Base-by-base conservation (phyloP, 768 basidiomycete species). In the Mycena sanguinolenta region DNA sequence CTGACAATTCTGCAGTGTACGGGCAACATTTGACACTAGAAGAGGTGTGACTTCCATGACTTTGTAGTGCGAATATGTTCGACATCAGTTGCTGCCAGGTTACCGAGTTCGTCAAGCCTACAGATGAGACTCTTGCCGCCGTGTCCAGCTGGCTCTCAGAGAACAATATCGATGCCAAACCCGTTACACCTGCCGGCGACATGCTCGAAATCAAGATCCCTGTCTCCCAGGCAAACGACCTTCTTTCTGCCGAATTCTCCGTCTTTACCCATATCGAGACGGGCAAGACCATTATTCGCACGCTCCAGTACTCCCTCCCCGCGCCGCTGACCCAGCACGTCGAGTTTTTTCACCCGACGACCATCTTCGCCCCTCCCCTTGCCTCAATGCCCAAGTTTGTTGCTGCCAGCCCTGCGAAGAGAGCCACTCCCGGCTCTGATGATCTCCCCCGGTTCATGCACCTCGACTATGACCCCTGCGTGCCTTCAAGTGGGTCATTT, bases 81-180 rank as follows among this genome's bases (percentile, higher is more conserved):
- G 32, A 44, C 36, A 2, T 54, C 36, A 23, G 42, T 58, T 64
- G 34, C 52, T 42, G 32, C 19, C 57, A 84, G 30, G 82, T 84
- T n/a, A 79, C 81, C 27, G 76, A 73, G 12, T 79, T 84, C 28
- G 77, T 82, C 59, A 78, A 79, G 12, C 84, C 84, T 0, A 79
- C 78, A 39, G 71, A 78, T 2, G 78, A 81, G 34, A 75, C 82
- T 7, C 67, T 81, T 7, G 66, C 75, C 5, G 64, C 81, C 34
- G 81, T 84, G 25, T 72, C 77, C 30, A 71, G 73, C 12, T 85
- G 84, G 84, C 79, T 85, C 34, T 58, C 65, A 17, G 71, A 75
- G 46, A 79, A 84, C 57, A 81, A 74, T 21, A 72, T 85, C 28
- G 72, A 73, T 19, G 53, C 77, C 17, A 52, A 52, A 6, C 49